These are phyloP conservation scores for Haplographium delicatum DNA, from an alignment of 495 filamentous ascomycete species.

Conservation along the genomic window DNA sequence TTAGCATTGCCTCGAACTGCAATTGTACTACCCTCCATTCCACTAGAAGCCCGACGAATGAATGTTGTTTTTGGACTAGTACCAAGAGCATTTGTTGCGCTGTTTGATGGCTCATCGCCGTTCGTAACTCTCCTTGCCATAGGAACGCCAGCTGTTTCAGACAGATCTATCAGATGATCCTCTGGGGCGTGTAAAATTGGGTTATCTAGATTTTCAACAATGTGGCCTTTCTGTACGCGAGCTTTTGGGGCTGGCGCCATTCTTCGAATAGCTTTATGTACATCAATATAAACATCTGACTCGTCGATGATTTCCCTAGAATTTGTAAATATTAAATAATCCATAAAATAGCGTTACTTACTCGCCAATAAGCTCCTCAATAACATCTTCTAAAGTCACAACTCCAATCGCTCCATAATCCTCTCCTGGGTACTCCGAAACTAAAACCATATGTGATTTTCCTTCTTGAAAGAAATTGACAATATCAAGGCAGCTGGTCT, in stretches of 20 bases:
- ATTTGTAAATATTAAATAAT: conserved; percentile 18
- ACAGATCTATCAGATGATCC: conserved; percentile 34
- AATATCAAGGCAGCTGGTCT: conserved; percentile 95
- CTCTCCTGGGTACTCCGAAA: conserved; percentile 84
- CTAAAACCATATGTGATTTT: conserved; percentile 97
- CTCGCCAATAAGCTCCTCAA: conserved; percentile 97
- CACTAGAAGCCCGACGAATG: conserved; percentile 50
- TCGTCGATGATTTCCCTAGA: conserved; percentile 68
- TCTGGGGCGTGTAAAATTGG: conserved; percentile 4
- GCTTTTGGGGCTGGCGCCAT: conserved; percentile 27
- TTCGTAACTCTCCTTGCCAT: conserved; percentile 1
- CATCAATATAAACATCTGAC: conserved; percentile 90
- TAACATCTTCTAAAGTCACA: conserved; percentile 94
- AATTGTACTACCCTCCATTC: conserved; percentile 38
- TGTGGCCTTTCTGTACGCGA: conserved; percentile 21
- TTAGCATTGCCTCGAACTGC: conserved; percentile 46
- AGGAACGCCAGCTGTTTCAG: conserved; percentile 20
- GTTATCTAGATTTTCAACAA: conserved; percentile 12
- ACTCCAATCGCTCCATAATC: conserved; percentile 87
- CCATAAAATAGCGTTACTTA: conserved; percentile 40
- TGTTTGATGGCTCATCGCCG: conserved; percentile 8
- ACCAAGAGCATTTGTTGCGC: conserved; percentile 10
- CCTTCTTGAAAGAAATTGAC: conserved; percentile 99
- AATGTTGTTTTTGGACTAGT: conserved; percentile 38
- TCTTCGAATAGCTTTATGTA: conserved; percentile 91